Conservation (phyloP, 2,329 filamentous ascomycete species). For the Dactylellina sp. region DNA sequence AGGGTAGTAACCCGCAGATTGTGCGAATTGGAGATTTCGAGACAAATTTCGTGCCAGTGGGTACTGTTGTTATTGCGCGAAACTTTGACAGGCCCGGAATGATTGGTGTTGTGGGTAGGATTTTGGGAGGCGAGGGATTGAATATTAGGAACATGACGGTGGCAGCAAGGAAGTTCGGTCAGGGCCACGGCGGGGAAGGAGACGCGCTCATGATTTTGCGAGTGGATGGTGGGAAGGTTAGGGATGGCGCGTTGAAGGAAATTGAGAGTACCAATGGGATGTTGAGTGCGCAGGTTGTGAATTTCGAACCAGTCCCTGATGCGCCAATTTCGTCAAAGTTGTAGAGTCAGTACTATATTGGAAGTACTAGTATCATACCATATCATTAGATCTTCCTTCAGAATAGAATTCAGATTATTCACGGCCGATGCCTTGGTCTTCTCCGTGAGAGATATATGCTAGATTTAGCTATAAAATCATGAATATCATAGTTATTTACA, state of each 20-base stretch:
- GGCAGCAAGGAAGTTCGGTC: constrained; percentile 63
- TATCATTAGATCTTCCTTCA: no score
- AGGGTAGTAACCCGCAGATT: constrained; percentile 73
- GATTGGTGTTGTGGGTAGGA: constrained; percentile 80
- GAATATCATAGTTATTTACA: no score
- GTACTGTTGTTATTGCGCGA: constrained; percentile 79
- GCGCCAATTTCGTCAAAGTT: constrained; percentile 34
- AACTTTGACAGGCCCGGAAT: constrained; percentile 86
- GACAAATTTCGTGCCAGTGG: constrained; percentile 78
- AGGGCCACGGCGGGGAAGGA: constrained; percentile 64
- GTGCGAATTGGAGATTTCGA: constrained; percentile 79
- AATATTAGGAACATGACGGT: constrained; percentile 88
- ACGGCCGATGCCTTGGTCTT: no score
- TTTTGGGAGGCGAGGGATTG: constrained; percentile 76
- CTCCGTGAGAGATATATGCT: no score
- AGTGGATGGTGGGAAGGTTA: constrained; percentile 74
- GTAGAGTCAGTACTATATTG: neutral
- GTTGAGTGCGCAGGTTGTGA: constrained; percentile 47
- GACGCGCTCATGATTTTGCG: constrained; percentile 87
- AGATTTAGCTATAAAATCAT: no score
- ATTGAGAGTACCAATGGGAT: constrained; percentile 61
- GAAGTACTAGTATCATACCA: neutral
- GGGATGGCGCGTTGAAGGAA: constrained; percentile 66
- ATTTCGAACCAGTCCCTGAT: constrained; percentile 21
- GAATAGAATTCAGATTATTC: no score